Conservation (phyloP, 352 stramenopile species). For the Phytophthora constricta region DNA sequence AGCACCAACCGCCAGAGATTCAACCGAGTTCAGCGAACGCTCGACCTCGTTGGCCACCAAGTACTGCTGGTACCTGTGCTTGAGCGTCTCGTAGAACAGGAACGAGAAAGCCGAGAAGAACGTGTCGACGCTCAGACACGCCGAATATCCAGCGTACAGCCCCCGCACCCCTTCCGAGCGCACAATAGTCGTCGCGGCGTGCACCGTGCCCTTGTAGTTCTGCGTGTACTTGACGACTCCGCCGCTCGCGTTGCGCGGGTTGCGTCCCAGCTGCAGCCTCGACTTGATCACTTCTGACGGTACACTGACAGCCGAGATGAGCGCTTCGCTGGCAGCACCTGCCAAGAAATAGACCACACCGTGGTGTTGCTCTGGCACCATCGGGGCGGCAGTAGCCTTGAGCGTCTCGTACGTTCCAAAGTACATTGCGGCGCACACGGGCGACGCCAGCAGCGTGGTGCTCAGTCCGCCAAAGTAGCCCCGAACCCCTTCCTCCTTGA, state of each 20-base stretch:
- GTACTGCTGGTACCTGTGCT: slow-evolving; percentile 54
- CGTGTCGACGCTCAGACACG: slow-evolving; percentile 81
- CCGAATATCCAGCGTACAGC: slow-evolving; percentile 78
- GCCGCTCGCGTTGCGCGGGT: slow-evolving; percentile 71
- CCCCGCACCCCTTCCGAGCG: slow-evolving; percentile 65
- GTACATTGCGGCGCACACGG: slow-evolving; percentile 76
- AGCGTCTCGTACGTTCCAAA: slow-evolving; percentile 84
- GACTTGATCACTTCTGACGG: slow-evolving; percentile 87
- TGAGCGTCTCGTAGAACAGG: slow-evolving; percentile 83
- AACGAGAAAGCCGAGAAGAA: slow-evolving; percentile 87
- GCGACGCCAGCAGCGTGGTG: slow-evolving; percentile 79
- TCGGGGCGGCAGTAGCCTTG: slow-evolving; percentile 54
- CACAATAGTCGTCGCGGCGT: slow-evolving; percentile 72
- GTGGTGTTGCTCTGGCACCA: slow-evolving; percentile 54
- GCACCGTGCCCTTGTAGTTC: slow-evolving; percentile 72
- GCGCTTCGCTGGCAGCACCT: slow-evolving; percentile 64
- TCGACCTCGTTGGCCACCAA: slow-evolving; percentile 40
- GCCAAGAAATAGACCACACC: slow-evolving; percentile 75
- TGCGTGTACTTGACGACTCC: slow-evolving; percentile 70
- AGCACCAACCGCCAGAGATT: slow-evolving; percentile 67
- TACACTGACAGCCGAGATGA: slow-evolving; percentile 77
- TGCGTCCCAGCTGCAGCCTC: slow-evolving; percentile 73
- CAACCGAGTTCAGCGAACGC: slow-evolving; percentile 48
- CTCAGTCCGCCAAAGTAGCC: slow-evolving; percentile 76
- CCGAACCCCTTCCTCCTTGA: slow-evolving; percentile 74